phyloP scores from a whole-genome alignment of 345 rosid species.

The Eucalyptus guilfoylei region DNA sequence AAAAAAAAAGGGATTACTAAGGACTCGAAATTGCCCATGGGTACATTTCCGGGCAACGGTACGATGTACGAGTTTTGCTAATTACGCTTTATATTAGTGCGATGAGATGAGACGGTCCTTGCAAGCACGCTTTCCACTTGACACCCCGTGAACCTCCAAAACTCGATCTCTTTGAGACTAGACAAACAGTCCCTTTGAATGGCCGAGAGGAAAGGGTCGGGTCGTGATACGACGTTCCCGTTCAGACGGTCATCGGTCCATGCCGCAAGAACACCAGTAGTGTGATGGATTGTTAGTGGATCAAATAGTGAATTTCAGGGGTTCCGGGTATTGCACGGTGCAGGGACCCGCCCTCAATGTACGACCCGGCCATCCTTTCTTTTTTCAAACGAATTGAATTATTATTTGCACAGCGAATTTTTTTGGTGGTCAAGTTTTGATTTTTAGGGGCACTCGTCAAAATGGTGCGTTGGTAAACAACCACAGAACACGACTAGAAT shows the following conservation, averaged over 20 bases:
- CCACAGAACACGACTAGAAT: neutral
- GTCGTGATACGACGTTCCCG: neutral
- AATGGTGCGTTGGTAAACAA: neutral
- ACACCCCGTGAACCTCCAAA: neutral
- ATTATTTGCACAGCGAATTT: neutral
- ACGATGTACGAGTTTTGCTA: neutral
- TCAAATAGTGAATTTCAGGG: neutral
- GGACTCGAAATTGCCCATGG: neutral
- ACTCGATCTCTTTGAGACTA: neutral
- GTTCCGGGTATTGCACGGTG: neutral
- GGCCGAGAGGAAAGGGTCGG: neutral
- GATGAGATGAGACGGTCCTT: neutral
- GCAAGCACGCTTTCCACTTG: neutral
- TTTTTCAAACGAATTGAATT: neutral
- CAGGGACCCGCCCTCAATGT: neutral
- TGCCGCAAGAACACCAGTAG: neutral
- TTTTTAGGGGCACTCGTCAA: neutral
- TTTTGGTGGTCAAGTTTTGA: neutral
- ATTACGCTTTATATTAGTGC: too few relatives aligned
- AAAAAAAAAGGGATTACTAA: neutral
- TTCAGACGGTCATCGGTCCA: neutral
- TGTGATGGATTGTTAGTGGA: neutral
- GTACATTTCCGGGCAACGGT: neutral
- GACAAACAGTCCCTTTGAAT: neutral
- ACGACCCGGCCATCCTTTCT: neutral